A percentile compares a stretch with the other conserved stretches of the same genome.
These are phyloP conservation scores for Capsicum baccatum DNA, from an alignment of 257 asterid genomes.

Conservation along the genomic window DNA sequence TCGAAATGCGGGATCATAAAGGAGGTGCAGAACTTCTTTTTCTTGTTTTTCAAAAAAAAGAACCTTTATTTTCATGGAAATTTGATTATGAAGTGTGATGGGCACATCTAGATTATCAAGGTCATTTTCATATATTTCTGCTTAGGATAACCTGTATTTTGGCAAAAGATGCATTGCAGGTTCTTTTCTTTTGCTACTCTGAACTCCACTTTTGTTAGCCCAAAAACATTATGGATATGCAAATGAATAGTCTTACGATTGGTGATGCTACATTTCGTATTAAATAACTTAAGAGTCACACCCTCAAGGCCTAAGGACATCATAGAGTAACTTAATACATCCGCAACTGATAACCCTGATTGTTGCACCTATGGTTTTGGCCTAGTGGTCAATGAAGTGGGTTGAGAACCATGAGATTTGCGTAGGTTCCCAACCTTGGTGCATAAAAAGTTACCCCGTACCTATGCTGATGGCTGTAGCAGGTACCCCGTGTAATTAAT, in stretches of 20 bases:
- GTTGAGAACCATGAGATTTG: neutral
- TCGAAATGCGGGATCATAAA: conserved; percentile 94
- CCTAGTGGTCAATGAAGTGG: neutral
- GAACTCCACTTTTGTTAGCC: neutral
- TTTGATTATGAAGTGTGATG: conserved; percentile 21
- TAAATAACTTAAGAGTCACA: neutral
- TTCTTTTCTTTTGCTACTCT: neutral
- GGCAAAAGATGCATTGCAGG: conserved; percentile 17
- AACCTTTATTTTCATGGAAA: neutral
- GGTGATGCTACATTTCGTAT: neutral
- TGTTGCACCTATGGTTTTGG: neutral
- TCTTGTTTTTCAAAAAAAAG: conserved; percentile 18
- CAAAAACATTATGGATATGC: neutral
- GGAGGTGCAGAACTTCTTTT: conserved; percentile 62
- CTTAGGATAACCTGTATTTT: conserved; percentile 2
- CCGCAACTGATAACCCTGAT: neutral
- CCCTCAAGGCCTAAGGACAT: neutral
- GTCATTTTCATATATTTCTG: conserved; percentile 4
- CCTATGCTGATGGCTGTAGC: neutral
- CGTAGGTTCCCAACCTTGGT: neutral
- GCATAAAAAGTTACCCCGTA: neutral
- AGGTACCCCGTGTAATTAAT: neutral
- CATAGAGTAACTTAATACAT: conserved; percentile 3
- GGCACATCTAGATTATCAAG: neutral
- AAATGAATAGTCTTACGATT: conserved; percentile 1